Conservation (phyloP, 1,284 basidiomycete species). For the Afroboletus lepidellus region DNA sequence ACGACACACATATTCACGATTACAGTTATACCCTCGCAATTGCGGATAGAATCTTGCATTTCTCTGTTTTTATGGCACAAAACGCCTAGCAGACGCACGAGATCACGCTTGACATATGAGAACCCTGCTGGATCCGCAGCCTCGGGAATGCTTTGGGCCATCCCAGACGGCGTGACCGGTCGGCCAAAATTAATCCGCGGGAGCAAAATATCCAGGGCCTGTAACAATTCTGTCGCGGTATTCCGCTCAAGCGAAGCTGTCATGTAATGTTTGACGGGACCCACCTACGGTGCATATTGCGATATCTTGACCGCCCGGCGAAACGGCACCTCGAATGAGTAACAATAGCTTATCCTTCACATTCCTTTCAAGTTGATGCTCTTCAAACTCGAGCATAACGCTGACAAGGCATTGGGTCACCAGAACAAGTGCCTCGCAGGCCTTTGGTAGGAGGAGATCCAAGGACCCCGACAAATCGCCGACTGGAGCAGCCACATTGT, state of each 20-base stretch:
- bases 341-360: slow-evolving; percentile 32
- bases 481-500: background rate
- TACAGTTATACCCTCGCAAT: slow-evolving; percentile 70
- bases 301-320: slow-evolving; percentile 43
- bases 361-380: slow-evolving; percentile 11
- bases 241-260: slow-evolving; percentile 12
- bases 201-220: slow-evolving; percentile 68
- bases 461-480: slow-evolving; percentile 35
- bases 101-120: slow-evolving; percentile 76
- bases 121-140: slow-evolving; percentile 57
- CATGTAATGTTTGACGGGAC: slow-evolving; percentile 22
- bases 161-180: slow-evolving; percentile 37
- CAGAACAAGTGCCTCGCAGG: slow-evolving; percentile 78
- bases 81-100: slow-evolving; percentile 79
- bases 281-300: slow-evolving; percentile 62
- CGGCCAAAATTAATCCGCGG: slow-evolving; percentile 78
- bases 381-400: slow-evolving; percentile 47
- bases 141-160: slow-evolving; percentile 19
- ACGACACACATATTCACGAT: slow-evolving; percentile 85
- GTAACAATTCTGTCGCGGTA: slow-evolving; percentile 56
- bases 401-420: slow-evolving; percentile 73
- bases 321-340: slow-evolving; percentile 45
- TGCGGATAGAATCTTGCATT: slow-evolving; percentile 73
- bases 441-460: slow-evolving; percentile 68
- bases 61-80: slow-evolving; percentile 60